These are phyloP conservation scores for Trichosporon ovoides DNA, from an alignment of 1,284 basidiomycete species.

Conservation along the genomic window DNA sequence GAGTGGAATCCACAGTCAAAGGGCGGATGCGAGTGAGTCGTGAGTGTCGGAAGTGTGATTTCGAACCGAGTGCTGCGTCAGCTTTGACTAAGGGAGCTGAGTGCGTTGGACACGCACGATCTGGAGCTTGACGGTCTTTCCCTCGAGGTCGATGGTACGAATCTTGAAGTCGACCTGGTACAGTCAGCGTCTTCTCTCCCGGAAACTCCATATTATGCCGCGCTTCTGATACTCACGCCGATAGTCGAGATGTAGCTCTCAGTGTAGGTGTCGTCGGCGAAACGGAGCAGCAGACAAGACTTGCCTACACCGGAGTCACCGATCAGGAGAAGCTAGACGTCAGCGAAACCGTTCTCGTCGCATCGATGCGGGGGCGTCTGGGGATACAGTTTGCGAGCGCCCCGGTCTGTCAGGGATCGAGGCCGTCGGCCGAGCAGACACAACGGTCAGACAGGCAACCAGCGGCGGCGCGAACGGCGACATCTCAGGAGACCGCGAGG, in stretches of 20 bases:
- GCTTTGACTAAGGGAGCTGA: slow-evolving; percentile 27
- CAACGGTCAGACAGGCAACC: too few relatives aligned
- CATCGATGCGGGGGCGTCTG: too few relatives aligned
- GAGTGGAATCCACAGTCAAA: slow-evolving; percentile 3
- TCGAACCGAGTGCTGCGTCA: slow-evolving; percentile 22
- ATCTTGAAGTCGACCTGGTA: slow-evolving; percentile 94
- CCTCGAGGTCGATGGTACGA: slow-evolving; percentile 97
- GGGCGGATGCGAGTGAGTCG: slow-evolving; percentile 3
- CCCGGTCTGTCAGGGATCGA: too few relatives aligned
- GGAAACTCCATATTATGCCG: too few relatives aligned
- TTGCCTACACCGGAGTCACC: slow-evolving; percentile 90
- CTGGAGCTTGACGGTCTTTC: slow-evolving; percentile 99
- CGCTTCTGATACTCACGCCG: slow-evolving; percentile 63
- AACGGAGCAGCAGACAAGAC: slow-evolving; percentile 96
- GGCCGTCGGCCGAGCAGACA: too few relatives aligned
- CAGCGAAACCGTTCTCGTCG: background rate
- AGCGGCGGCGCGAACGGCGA: too few relatives aligned
- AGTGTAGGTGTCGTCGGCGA: slow-evolving; percentile 99
- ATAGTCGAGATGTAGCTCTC: slow-evolving; percentile 99
- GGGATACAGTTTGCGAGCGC: too few relatives aligned
- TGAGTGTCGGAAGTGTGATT: slow-evolving; percentile 8
- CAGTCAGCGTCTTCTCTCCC: too few relatives aligned
- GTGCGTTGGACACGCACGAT: slow-evolving; percentile 65
- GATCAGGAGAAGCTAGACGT: slow-evolving; percentile 58
- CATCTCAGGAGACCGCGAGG: background rate